These are phyloP conservation scores for Poronia punctata DNA, from an alignment of 495 filamentous ascomycete genomes.

Conservation along the genomic window DNA sequence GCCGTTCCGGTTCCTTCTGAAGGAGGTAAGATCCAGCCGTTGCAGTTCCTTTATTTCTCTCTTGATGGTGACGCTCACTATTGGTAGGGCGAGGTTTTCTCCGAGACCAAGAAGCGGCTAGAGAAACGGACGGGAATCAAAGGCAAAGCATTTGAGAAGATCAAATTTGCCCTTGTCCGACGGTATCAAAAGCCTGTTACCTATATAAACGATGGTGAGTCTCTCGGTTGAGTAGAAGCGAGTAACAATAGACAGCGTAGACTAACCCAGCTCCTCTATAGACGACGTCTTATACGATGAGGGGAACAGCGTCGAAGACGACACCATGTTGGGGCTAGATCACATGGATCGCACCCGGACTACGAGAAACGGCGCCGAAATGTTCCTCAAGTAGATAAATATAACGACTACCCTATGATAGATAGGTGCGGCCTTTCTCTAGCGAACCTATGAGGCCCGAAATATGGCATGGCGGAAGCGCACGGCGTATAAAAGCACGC, in stretches of 20 bases:
- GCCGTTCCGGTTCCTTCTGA: conserved; percentile 85
- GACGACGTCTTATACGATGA: conserved; percentile 80
- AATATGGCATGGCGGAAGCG: not conserved
- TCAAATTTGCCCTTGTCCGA: conserved; percentile 84
- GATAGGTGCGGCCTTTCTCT: not conserved
- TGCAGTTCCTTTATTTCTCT: not conserved
- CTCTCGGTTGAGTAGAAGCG: not conserved
- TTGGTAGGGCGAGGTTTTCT: conserved; percentile 73
- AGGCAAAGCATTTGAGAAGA: conserved; percentile 97
- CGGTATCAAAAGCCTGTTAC: conserved; percentile 63
- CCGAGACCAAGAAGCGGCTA: conserved; percentile 83
- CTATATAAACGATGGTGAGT: conserved; percentile 84
- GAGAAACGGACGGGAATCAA: conserved; percentile 89
- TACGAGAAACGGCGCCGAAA: conserved; percentile 48
- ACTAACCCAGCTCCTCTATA: conserved; percentile 27
- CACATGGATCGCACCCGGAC: conserved; percentile 65
- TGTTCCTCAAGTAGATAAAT: conserved; percentile 45
- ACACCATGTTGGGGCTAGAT: conserved; percentile 74
- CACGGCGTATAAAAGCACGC: too few relatives aligned
- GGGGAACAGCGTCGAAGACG: conserved; percentile 54
- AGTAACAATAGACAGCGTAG: not conserved
- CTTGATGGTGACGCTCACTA: conserved; percentile 11
- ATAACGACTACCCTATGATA: not conserved
- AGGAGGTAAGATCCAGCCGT: conserved; percentile 52
- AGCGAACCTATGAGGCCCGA: not conserved